phyloP scores from a whole-genome alignment of 352 stramenopile genomes.

The Blastocystis sp. region DNA sequence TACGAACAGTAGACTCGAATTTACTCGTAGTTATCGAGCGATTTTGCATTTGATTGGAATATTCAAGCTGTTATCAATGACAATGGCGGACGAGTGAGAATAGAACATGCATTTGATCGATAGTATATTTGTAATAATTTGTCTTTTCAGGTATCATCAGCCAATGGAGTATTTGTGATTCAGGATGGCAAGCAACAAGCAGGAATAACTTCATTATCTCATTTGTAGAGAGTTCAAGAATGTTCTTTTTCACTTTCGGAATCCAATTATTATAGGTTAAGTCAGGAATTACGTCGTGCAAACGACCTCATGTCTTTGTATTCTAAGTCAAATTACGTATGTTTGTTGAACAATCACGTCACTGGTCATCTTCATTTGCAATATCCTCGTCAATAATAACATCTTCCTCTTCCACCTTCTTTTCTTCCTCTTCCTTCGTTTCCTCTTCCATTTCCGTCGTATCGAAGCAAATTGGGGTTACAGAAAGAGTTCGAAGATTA shows the following conservation, averaged over 20 bases:
- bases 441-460: background rate
- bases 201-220: background rate
- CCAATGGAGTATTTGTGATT: background rate
- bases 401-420: slow-evolving; percentile 57
- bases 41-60: slow-evolving; percentile 24
- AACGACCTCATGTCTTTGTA: slow-evolving; percentile 45
- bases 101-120: background rate
- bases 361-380: slow-evolving; percentile 40
- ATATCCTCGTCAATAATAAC: slow-evolving; percentile 53
- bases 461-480: background rate
- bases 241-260: slow-evolving; percentile 35
- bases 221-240: background rate
- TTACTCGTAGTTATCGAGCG: background rate
- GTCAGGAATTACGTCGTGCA: slow-evolving; percentile 7
- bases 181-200: slow-evolving; percentile 6
- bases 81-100: background rate
- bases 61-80: slow-evolving; percentile 27
- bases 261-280: slow-evolving; percentile 49
- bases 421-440: slow-evolving; percentile 43
- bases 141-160: background rate
- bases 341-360: slow-evolving; percentile 18
- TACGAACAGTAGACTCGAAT: background rate
- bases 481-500: background rate
- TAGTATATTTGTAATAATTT: slow-evolving; percentile 19
- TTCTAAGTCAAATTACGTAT: background rate